A percentile compares a stretch with the other conserved stretches of the same genome.
Evolutionary conservation across 441 rosid genomes (phyloP).

Genomic region (Populus tomentosa): DNA sequence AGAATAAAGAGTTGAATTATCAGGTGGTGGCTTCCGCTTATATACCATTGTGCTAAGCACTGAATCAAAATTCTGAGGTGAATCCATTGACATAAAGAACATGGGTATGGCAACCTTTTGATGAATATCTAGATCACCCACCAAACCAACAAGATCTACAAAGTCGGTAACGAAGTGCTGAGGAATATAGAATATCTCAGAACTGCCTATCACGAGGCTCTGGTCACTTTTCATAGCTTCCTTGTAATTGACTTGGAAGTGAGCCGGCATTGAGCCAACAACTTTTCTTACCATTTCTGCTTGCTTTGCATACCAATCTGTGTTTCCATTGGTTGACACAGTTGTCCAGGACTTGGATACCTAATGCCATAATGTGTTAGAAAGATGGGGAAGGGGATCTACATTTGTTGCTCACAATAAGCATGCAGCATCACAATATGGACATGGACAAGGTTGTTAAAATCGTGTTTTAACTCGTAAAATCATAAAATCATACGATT

Average conservation of each 20-base stretch:
- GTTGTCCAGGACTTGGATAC: slow-evolving; percentile 72
- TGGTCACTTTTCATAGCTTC: slow-evolving; percentile 48
- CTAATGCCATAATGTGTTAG: slow-evolving; percentile 28
- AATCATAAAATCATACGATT: too few species aligned
- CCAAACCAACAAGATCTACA: slow-evolving; percentile 69
- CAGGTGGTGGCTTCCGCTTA: slow-evolving; percentile 44
- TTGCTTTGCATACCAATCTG: slow-evolving; percentile 70
- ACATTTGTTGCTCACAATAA: not conserved
- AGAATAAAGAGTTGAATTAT: slow-evolving; percentile 58
- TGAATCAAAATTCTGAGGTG: slow-evolving; percentile 63
- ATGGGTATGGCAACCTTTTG: slow-evolving; percentile 78
- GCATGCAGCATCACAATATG: not conserved
- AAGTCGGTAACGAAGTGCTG: slow-evolving; percentile 54
- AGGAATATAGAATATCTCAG: slow-evolving; percentile 85
- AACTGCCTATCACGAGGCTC: slow-evolving; percentile 60
- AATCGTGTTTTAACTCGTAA: too few species aligned
- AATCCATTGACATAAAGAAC: slow-evolving; percentile 88
- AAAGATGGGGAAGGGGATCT: not conserved
- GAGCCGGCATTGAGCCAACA: slow-evolving; percentile 75
- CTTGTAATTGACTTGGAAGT: slow-evolving; percentile 86
- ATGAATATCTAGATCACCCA: slow-evolving; percentile 66
- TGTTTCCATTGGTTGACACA: slow-evolving; percentile 40
- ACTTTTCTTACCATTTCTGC: slow-evolving; percentile 60
- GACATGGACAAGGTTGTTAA: too few species aligned
- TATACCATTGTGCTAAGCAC: slow-evolving; percentile 69